phyloP scores from a whole-genome alignment of 495 filamentous ascomycete genomes.

The Xylaria nigripes region DNA sequence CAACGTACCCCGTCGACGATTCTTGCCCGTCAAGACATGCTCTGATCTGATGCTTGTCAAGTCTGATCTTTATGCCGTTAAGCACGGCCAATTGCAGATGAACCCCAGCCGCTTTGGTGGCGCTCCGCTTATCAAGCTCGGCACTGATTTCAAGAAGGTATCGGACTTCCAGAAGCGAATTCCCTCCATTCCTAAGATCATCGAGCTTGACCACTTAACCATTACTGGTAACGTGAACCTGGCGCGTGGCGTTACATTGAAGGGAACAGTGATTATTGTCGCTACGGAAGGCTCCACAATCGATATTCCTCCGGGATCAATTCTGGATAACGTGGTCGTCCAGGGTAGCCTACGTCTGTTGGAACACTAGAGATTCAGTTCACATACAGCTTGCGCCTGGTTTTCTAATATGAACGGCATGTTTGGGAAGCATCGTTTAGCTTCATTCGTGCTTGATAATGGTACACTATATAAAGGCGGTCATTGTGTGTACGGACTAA shows the following conservation, averaged over 20 bases:
- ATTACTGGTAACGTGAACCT: slow-evolving; percentile 96
- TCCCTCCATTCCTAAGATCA: slow-evolving; percentile 89
- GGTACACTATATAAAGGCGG: slow-evolving; percentile 9
- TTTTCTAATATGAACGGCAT: background rate
- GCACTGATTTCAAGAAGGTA: slow-evolving; percentile 99
- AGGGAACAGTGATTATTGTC: slow-evolving; percentile 99
- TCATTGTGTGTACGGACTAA: slow-evolving; percentile 7
- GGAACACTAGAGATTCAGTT: slow-evolving; percentile 60
- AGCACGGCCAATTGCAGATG: slow-evolving; percentile 96
- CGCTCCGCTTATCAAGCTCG: slow-evolving; percentile 98
- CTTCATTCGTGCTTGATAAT: slow-evolving; percentile 5
- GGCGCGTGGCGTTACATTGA: slow-evolving; percentile 86
- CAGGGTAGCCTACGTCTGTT: slow-evolving; percentile 93
- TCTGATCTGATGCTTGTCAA: slow-evolving; percentile 99
- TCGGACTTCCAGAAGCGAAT: slow-evolving; percentile 99
- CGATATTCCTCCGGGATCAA: slow-evolving; percentile 90
- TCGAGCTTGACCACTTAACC: slow-evolving; percentile 95
- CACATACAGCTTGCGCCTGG: slow-evolving; percentile 2
- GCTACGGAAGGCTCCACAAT: slow-evolving; percentile 97
- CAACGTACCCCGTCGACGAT: slow-evolving; percentile 94
- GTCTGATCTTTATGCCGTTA: slow-evolving; percentile 98
- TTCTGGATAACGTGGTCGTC: slow-evolving; percentile 98
- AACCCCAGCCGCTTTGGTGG: slow-evolving; percentile 93
- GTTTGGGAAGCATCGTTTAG: background rate
- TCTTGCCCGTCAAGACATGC: slow-evolving; percentile 99